phyloP scores from a whole-genome alignment of 2,329 filamentous ascomycete species.

The Waltergamsia citrina region DNA sequence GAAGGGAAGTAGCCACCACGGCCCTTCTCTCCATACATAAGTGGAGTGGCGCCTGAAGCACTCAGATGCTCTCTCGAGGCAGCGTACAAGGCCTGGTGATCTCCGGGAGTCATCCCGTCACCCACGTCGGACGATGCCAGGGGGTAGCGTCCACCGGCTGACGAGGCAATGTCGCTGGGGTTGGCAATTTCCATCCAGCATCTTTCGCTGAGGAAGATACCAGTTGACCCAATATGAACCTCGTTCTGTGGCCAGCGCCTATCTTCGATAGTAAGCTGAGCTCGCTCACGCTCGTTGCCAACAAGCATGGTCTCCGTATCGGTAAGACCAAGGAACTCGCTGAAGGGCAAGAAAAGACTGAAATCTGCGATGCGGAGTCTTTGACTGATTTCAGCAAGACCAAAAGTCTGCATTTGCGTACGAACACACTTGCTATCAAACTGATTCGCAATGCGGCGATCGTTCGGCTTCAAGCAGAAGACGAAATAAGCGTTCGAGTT shows the following conservation, averaged over 20 bases:
- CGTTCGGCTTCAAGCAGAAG: constrained; percentile 95
- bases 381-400: constrained; percentile 94
- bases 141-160: constrained; percentile 26
- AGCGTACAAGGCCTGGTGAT: constrained; percentile 46
- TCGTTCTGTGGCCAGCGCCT: constrained; percentile 90
- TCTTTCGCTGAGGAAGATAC: constrained; percentile 88
- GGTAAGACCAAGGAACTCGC: constrained; percentile 83
- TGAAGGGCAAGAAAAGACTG: constrained; percentile 90
- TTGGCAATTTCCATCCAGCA: constrained; percentile 90
- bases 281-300: constrained; percentile 86
- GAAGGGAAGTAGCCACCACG: constrained; percentile 72
- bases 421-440: constrained; percentile 98
- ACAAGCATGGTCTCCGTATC: constrained; percentile 80
- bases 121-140: constrained; percentile 45
- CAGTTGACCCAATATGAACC: constrained; percentile 81
- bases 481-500: constrained; percentile 93
- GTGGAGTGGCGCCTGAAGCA: constrained; percentile 43
- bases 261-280: constrained; percentile 82
- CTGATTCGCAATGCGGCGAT: constrained; percentile 93
- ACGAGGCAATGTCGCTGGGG: constrained; percentile 52
- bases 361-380: constrained; percentile 88
- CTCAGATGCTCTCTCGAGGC: constrained; percentile 52
- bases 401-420: constrained; percentile 87
- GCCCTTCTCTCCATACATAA: constrained; percentile 64
- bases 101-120: constrained; percentile 49